Evolutionary conservation across 2,329 filamentous ascomycete genomes (phyloP).

Genomic region (Epichloe gansuensis): DNA sequence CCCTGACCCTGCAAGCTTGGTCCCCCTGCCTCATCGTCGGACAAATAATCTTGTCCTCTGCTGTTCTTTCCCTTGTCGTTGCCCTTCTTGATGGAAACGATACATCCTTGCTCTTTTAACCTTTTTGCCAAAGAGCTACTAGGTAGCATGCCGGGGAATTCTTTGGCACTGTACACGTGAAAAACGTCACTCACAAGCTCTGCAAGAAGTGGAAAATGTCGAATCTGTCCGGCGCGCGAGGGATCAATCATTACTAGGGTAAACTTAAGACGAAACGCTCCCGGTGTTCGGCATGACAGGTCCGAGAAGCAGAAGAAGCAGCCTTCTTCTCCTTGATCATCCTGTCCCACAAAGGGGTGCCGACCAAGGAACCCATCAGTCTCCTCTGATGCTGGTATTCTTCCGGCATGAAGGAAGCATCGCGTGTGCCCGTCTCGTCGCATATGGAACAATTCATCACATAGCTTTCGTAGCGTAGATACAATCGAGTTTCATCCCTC

Average conservation of each 20-base stretch:
- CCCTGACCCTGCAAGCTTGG: slow-evolving; percentile 5
- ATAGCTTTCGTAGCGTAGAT: slow-evolving; percentile 49
- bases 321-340: slow-evolving; percentile 60
- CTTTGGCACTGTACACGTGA: slow-evolving; percentile 71
- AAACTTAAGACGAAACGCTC: slow-evolving; percentile 64
- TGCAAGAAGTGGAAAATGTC: slow-evolving; percentile 37
- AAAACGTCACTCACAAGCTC: slow-evolving; percentile 57
- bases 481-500: slow-evolving; percentile 37
- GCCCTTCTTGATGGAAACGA: slow-evolving; percentile 79
- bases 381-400: slow-evolving; percentile 62
- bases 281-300: slow-evolving; percentile 66
- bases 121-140: slow-evolving; percentile 63
- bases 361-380: slow-evolving; percentile 69
- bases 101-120: slow-evolving; percentile 67
- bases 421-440: slow-evolving; percentile 53
- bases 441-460: slow-evolving; percentile 69
- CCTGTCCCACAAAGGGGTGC: slow-evolving; percentile 63
- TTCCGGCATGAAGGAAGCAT: slow-evolving; percentile 59
- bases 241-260: slow-evolving; percentile 61
- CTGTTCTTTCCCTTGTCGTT: slow-evolving; percentile 45
- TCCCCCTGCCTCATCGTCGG: slow-evolving; percentile 10
- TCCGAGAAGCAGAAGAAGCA: slow-evolving; percentile 84
- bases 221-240: slow-evolving; percentile 31
- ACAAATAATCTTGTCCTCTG: slow-evolving; percentile 8
- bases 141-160: slow-evolving; percentile 74